These are phyloP conservation scores for Kondoa subrosea DNA, from an alignment of 768 basidiomycete species.

Conservation along the genomic window DNA sequence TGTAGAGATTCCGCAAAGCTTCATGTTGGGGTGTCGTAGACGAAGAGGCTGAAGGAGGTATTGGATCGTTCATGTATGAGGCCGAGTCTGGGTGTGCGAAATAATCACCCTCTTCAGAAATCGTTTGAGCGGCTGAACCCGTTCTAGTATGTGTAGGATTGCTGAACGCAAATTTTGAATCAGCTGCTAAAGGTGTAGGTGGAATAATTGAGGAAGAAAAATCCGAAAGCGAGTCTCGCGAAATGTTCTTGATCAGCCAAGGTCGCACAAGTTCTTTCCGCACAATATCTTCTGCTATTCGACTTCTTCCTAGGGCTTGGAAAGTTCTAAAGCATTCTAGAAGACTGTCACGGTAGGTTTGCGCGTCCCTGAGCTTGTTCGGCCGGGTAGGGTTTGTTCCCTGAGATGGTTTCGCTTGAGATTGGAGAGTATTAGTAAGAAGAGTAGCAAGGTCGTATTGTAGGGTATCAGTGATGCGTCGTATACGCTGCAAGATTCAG, in stretches of 20 bases:
- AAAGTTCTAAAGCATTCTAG: constrained; percentile 66
- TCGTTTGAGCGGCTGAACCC: not conserved
- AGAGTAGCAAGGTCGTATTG: constrained; percentile 72
- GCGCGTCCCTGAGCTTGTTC: constrained; percentile 33
- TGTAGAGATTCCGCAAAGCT: constrained; percentile 59
- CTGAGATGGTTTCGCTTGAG: constrained; percentile 34
- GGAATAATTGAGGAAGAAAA: not conserved
- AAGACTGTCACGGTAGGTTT: constrained; percentile 42
- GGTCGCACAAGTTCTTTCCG: constrained; percentile 51
- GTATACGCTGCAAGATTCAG: constrained; percentile 50
- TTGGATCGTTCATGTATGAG: not conserved
- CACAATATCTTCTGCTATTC: constrained; percentile 74
- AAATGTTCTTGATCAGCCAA: constrained; percentile 47
- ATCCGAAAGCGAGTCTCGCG: constrained; percentile 19
- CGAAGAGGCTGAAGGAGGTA: constrained; percentile 37
- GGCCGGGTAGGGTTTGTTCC: not conserved
- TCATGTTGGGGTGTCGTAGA: constrained; percentile 36
- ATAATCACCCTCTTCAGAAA: constrained; percentile 6
- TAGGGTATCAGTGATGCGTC: constrained; percentile 64
- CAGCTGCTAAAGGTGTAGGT: not conserved
- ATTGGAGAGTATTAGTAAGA: constrained; percentile 47
- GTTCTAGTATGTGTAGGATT: not conserved
- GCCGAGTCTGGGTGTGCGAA: constrained; percentile 3
- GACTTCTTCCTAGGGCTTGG: constrained; percentile 57
- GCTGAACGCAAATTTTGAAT: not conserved